Conservation (phyloP, 148 eudicot species). For the Amaranthus palmeri region DNA sequence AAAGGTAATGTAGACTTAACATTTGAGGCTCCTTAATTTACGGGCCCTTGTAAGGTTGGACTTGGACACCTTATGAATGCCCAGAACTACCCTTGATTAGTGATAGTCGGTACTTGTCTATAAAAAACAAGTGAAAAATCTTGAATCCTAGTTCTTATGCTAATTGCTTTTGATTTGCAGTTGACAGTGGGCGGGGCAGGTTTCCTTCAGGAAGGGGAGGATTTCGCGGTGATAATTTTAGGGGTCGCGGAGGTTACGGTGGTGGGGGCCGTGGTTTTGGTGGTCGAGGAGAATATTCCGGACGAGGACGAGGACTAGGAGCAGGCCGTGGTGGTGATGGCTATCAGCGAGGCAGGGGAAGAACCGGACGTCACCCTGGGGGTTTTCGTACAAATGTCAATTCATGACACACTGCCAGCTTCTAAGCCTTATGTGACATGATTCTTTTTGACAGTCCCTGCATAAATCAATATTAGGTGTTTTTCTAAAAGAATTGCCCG, state of each 20-base stretch:
- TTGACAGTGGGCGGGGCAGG: constrained; percentile 16
- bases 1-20: no score
- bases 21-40: no score
- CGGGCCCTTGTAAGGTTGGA: no score
- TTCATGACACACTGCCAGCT: background rate
- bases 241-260: constrained; percentile 44
- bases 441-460: constrained; percentile 10
- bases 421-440: background rate
- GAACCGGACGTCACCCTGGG: constrained; percentile 43
- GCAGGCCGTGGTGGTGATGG: constrained; percentile 41
- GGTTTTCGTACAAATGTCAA: constrained; percentile 7
- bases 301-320: constrained; percentile 30
- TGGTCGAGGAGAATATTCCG: constrained; percentile 41
- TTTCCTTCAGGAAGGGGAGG: constrained; percentile 30
- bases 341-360: constrained; percentile 52
- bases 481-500: background rate
- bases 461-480: constrained; percentile 7
- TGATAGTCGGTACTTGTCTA: no score
- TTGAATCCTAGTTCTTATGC: background rate
- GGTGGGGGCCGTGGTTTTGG: constrained; percentile 37
- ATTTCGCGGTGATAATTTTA: constrained; percentile 42
- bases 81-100: no score
- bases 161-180: background rate
- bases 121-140: background rate
- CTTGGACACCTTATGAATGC: no score